Base-by-base conservation (phyloP, 2,329 filamentous ascomycete species). In the Magnaporthiopsis poae region DNA sequence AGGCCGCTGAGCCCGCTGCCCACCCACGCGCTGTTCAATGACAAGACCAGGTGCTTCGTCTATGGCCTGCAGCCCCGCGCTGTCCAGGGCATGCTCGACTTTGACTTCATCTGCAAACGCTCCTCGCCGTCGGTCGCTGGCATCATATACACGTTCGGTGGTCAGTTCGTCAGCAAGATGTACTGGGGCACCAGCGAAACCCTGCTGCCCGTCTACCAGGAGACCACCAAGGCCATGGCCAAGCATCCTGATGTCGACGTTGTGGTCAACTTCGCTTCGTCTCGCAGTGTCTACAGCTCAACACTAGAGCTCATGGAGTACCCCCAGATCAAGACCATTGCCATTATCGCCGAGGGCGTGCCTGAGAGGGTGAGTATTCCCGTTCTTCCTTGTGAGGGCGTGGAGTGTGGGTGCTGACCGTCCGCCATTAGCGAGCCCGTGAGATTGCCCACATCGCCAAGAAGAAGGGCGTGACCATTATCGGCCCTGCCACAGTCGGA, bases 111-210 rank as follows among this genome's bases (percentile, higher is more conserved):
- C 83, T 99, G 95, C 92, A 98, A 98, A 88, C 91, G 95, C 76
- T 86, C 88, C 78, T 96, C 91, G 68, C 95, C 95, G 71, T 99
- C 95, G 68, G 95, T 99, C 68, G 95, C 95, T 72, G 95, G 93
- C 78, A 98, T 99, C 82, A 98, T 99, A 86, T 99, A 99, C 86
- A 97, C 95, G 74, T 99, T 99, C 77, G 95, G 95, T 79, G 95
- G 95, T 73, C 95, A 99, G 83, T 99, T 99, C 88, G 95, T 99
- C 78, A 97, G 92, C 89, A 99, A 99, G 89, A 98, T 99, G 95
- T 99, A 99, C 90, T 99, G 95, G 95, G 95, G 95, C 77, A 99
- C 95, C 77, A 97, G 92, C 83, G 95, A 99, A 86, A 99, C 95
- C 70, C 89, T 99, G 71, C 88, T 99, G 74, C 95, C 95, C 70